These are phyloP conservation scores for Ceratobasidium sp. DNA, from an alignment of 1,284 basidiomycete genomes.

Conservation along the genomic window DNA sequence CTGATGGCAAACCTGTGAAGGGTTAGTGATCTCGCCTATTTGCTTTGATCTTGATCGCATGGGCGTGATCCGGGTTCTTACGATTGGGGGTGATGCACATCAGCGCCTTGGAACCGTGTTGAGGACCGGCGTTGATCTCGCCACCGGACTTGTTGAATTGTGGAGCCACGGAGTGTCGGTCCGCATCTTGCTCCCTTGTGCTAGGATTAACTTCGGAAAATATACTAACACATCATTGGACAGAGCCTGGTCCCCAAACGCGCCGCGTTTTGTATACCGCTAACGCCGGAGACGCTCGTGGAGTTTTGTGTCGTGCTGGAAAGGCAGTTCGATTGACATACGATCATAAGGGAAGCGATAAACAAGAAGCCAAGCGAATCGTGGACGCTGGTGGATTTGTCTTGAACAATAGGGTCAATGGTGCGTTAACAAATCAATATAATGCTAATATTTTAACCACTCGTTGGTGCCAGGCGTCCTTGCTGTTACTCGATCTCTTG, in stretches of 20 bases:
- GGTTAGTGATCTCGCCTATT: conserved; percentile 21
- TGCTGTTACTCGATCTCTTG: conserved; percentile 95
- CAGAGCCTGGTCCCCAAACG: conserved; percentile 51
- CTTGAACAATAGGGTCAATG: conserved; percentile 98
- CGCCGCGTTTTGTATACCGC: conserved; percentile 93
- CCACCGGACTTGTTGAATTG: not conserved
- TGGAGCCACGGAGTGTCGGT: not conserved
- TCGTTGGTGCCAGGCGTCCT: conserved; percentile 72
- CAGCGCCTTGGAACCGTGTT: not conserved
- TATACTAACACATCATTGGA: not conserved
- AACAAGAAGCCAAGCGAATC: conserved; percentile 97
- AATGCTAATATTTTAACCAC: conserved; percentile 31
- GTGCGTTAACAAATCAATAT: conserved; percentile 54
- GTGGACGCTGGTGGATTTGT: conserved; percentile 98
- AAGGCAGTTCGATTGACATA: conserved; percentile 95
- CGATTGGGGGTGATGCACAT: too few relatives aligned
- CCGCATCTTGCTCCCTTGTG: not conserved
- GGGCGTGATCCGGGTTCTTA: not conserved
- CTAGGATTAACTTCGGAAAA: not conserved
- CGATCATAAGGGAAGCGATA: conserved; percentile 98
- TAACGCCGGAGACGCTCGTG: conserved; percentile 95
- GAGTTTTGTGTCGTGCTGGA: conserved; percentile 89
- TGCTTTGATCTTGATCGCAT: not conserved
- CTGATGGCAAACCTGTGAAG: conserved; percentile 65
- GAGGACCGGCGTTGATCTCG: not conserved